Evolutionary conservation across 805 yeast genomes (phyloP), one percentile per base, ranked within the genome.

Genomic region (Teunomyces gatunensis): DNA sequence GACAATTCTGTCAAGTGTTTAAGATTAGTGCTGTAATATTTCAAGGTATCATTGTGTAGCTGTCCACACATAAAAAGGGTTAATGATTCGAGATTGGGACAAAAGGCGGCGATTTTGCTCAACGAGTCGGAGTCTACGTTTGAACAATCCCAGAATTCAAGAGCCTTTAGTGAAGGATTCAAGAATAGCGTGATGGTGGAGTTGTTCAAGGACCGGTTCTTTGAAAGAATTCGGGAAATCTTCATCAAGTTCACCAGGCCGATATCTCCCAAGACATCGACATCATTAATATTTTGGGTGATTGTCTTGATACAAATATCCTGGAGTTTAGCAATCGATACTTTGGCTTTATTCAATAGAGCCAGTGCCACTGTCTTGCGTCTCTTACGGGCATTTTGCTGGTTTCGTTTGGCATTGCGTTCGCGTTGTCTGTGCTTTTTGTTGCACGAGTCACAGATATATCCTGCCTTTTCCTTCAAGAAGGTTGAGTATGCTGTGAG

Each of bases 111-210:
- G 33, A 94, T 80, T 53, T 81, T 75, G 55, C 79, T 78, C 51
- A 84, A 76, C 0, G 94, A 79, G 50, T 79, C 85, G 35, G 77
- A 75, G 20, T 81, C 79, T 13, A 94, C 74, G 42, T 81, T 83
- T 0, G 97, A 89, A 63, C 99, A 94, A 67, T 94, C 99, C 90
- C 96, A 89, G 52, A 94, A 82, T 52, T 87, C 87, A 25, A 94
- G 67, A 3, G 68, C 63, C 47, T 67, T 77, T 42, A 82, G 61
- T 12, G 77, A 73, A 0, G 89, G 77, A 41, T 82, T 81, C 45
- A 94, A 68, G 59, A 94, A 92, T 42, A 94, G 71, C 40, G 83
- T 69, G 61, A 91, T 64, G 0, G 97, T 90, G 13, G 77, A 69
- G 52, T 85, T 83, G 57, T 85, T 80, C 42, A 94, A 69, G 0